phyloP scores from a whole-genome alignment of 805 yeast genomes.

The Saccharomycopsis babjevae region DNA sequence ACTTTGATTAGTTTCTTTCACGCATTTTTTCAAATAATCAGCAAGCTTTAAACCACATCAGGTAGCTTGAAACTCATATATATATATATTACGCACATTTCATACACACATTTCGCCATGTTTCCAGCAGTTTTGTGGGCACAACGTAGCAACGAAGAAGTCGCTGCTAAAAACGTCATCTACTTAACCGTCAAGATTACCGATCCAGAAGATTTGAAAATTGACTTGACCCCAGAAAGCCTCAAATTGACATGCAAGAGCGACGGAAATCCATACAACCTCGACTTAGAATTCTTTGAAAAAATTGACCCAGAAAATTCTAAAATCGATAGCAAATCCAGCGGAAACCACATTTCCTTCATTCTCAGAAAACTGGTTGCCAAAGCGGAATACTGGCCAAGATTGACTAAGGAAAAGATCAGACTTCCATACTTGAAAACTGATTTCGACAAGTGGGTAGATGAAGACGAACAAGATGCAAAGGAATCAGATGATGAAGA shows the following conservation, averaged over 20 bases:
- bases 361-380: conserved; percentile 60
- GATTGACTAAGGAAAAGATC: conserved; percentile 79
- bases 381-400: conserved; percentile 85
- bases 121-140: conserved; percentile 69
- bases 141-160: conserved; percentile 79
- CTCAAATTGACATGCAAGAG: conserved; percentile 47
- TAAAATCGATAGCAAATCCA: conserved; percentile 47
- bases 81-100: neutral
- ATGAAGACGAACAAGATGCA: conserved; percentile 94
- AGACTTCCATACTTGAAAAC: conserved; percentile 78
- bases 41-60: neutral
- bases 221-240: conserved; percentile 46
- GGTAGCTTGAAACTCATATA: neutral
- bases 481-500: conserved; percentile 27
- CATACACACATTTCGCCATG: conserved; percentile 8
- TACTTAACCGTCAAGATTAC: conserved; percentile 64
- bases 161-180: conserved; percentile 61
- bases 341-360: conserved; percentile 46
- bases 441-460: conserved; percentile 96
- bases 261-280: conserved; percentile 39
- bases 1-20: no score
- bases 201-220: conserved; percentile 54
- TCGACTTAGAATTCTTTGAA: conserved; percentile 65
- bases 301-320: conserved; percentile 63
- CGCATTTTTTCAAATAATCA: neutral